These are phyloP conservation scores for Blastobotrys apis DNA, from an alignment of 1,139 yeast species.

Conservation along the genomic window DNA sequence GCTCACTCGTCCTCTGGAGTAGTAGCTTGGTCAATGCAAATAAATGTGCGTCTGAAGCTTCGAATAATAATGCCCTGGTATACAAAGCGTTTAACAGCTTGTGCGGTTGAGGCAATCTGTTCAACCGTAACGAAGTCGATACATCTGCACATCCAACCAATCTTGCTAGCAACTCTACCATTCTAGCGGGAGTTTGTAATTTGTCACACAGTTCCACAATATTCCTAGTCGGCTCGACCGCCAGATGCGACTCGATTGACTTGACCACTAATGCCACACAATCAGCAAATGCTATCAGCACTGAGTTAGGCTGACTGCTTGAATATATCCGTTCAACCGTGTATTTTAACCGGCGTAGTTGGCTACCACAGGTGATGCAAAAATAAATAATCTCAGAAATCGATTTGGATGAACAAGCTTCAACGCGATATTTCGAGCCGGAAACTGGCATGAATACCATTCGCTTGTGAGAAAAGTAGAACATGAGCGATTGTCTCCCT, in stretches of 20 bases:
- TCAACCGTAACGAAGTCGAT: constrained; percentile 21
- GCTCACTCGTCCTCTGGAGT: constrained; percentile 23
- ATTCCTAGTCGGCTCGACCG: not conserved
- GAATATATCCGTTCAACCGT: constrained; percentile 22
- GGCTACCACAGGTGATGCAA: constrained; percentile 28
- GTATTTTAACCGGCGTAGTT: constrained; percentile 25
- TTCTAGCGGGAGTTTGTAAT: constrained; percentile 20
- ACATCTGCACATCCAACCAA: constrained; percentile 33
- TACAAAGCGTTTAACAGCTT: constrained; percentile 28
- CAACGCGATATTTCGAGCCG: constrained; percentile 17
- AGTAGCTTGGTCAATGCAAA: constrained; percentile 22
- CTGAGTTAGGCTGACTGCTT: constrained; percentile 20
- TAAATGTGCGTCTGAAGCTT: constrained; percentile 20
- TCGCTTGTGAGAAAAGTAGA: constrained; percentile 17
- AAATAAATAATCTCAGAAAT: constrained; percentile 18
- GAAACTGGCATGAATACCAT: constrained; percentile 18
- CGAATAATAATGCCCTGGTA: constrained; percentile 21
- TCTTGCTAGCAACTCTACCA: constrained; percentile 26
- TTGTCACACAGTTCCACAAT: constrained; percentile 19
- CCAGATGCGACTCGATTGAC: constrained; percentile 17
- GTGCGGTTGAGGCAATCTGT: constrained; percentile 26
- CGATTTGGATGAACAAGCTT: constrained; percentile 21
- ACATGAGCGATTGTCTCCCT: constrained; percentile 23
- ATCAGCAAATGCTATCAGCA: constrained; percentile 30
- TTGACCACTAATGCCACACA: constrained; percentile 26